Conservation (phyloP, 805 yeast genomes). For the Kluyveromyces siamensis region DNA sequence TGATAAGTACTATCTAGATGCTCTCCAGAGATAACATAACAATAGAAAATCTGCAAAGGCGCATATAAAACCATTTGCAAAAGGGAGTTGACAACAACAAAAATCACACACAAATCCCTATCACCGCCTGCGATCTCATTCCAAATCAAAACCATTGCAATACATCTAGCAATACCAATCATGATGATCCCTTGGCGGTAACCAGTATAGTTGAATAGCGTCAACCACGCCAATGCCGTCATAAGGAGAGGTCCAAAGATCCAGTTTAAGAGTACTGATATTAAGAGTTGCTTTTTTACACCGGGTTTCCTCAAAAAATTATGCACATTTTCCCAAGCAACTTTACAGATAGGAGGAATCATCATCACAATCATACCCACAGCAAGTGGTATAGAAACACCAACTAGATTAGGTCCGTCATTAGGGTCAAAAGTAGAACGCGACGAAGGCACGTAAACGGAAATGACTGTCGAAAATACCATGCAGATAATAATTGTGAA, state of each 20-base stretch:
- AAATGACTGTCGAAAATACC: slow-evolving; percentile 31
- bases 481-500: slow-evolving; percentile 31
- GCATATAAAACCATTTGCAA: slow-evolving; percentile 45
- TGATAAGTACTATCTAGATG: slow-evolving; percentile 5
- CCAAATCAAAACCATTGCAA: slow-evolving; percentile 57
- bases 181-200: slow-evolving; percentile 47
- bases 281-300: slow-evolving; percentile 24
- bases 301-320: slow-evolving; percentile 15
- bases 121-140: slow-evolving; percentile 47
- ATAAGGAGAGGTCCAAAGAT: slow-evolving; percentile 46
- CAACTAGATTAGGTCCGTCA: slow-evolving; percentile 25
- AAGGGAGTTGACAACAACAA: slow-evolving; percentile 43
- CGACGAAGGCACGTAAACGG: slow-evolving; percentile 34
- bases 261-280: slow-evolving; percentile 46
- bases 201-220: slow-evolving; percentile 38
- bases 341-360: slow-evolving; percentile 48
- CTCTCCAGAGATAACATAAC: slow-evolving; percentile 33
- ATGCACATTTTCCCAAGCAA: slow-evolving; percentile 40
- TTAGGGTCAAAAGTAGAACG: slow-evolving; percentile 28
- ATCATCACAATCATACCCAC: slow-evolving; percentile 47
- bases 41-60: slow-evolving; percentile 40
- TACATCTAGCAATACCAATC: slow-evolving; percentile 52
- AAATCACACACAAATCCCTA: slow-evolving; percentile 38
- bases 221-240: slow-evolving; percentile 48
- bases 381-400: slow-evolving; percentile 38